Conservation (phyloP, 768 basidiomycete species). For the Crassisporium funariophilum region DNA sequence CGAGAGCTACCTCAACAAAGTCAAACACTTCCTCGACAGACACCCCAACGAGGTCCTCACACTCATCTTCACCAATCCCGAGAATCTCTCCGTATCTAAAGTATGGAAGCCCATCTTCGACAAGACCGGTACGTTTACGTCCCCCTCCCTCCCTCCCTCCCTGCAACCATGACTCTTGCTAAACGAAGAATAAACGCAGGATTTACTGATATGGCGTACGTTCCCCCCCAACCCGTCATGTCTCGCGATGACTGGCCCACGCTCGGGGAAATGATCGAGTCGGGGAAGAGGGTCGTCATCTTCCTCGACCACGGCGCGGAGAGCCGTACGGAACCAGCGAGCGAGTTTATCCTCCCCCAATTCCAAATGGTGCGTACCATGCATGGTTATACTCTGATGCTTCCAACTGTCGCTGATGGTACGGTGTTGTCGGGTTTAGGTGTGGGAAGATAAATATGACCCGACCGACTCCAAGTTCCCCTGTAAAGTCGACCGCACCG, state of each 20-base stretch:
- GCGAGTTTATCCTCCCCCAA: conserved; percentile 56
- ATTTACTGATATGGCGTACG: conserved; percentile 44
- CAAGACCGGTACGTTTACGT: conserved; percentile 39
- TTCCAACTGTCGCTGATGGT: neutral
- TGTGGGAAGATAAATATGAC: conserved; percentile 59
- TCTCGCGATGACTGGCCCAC: conserved; percentile 60
- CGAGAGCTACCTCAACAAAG: conserved; percentile 46
- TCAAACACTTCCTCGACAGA: conserved; percentile 54
- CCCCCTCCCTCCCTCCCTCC: neutral
- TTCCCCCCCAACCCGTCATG: conserved; percentile 48
- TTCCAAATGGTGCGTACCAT: conserved; percentile 48
- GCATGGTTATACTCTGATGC: neutral
- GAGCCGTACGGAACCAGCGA: conserved; percentile 27
- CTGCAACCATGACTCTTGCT: neutral
- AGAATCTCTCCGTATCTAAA: conserved; percentile 45
- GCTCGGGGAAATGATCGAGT: conserved; percentile 57
- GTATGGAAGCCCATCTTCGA: conserved; percentile 57
- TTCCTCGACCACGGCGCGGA: conserved; percentile 58
- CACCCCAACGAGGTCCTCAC: conserved; percentile 70
- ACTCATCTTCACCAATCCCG: conserved; percentile 66
- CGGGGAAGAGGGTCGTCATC: conserved; percentile 57
- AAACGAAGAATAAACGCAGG: conserved; percentile 21
- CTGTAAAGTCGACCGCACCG: conserved; percentile 53
- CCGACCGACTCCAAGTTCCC: conserved; percentile 52
- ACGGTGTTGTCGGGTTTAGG: conserved; percentile 25